A percentile compares a stretch with the other conserved stretches of the same genome.
phyloP scores from a whole-genome alignment of 2,329 filamentous ascomycete genomes.

The Gnomoniopsis smithogilvyi region DNA sequence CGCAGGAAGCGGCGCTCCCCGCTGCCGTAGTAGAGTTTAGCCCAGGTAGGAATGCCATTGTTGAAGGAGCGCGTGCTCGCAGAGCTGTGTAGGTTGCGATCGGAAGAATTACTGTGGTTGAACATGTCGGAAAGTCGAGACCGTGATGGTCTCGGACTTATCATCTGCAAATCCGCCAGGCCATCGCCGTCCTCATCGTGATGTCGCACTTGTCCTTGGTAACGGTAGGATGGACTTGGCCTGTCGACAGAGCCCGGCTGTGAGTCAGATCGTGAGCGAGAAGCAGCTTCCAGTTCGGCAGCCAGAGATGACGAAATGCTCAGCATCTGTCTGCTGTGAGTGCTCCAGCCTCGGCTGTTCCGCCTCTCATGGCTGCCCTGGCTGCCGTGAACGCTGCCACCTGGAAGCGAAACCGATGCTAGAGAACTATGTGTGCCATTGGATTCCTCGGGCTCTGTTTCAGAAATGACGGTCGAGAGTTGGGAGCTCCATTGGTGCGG shows the following conservation, averaged over 20 bases:
- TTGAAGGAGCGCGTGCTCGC: constrained; percentile 42
- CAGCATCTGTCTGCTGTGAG: constrained; percentile 50
- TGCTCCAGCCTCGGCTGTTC: constrained; percentile 44
- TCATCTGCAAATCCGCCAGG: constrained; percentile 55
- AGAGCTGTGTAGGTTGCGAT: constrained; percentile 51
- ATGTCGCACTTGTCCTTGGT: constrained; percentile 43
- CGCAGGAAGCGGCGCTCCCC: constrained; percentile 56
- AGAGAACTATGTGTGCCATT: constrained; percentile 43
- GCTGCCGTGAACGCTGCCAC: constrained; percentile 9
- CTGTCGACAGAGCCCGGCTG: constrained; percentile 46
- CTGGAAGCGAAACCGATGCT: constrained; percentile 27
- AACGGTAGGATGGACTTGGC: constrained; percentile 41
- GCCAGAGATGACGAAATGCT: constrained; percentile 56
- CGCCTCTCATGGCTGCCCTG: constrained; percentile 36
- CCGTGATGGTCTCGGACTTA: constrained; percentile 51
- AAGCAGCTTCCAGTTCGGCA: constrained; percentile 39
- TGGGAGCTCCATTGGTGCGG: constrained; percentile 63
- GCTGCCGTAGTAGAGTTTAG: constrained; percentile 68
- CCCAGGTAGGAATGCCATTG: constrained; percentile 51
- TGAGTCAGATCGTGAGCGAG: constrained; percentile 36
- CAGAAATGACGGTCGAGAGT: constrained; percentile 61
- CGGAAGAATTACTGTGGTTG: constrained; percentile 39
- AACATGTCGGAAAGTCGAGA: constrained; percentile 50
- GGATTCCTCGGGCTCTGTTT: constrained; percentile 53
- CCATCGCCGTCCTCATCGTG: constrained; percentile 64